A percentile compares a stretch with the other conserved stretches of the same genome.
These are phyloP conservation scores for Amanita subjunquillea DNA, from an alignment of 768 basidiomycete genomes.

Conservation along the genomic window DNA sequence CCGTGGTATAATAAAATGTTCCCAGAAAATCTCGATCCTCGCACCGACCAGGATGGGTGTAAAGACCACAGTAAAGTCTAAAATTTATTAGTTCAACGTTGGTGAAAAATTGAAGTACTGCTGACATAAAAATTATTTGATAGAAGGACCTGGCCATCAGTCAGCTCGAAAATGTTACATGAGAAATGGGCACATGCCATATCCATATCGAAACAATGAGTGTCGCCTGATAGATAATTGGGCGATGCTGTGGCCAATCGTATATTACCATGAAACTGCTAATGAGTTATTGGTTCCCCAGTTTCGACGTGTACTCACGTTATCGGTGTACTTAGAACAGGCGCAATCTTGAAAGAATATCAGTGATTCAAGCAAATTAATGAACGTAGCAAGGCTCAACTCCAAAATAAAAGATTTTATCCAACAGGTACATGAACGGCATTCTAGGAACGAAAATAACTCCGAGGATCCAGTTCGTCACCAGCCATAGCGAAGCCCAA, in stretches of 20 bases:
- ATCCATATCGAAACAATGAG: constrained; percentile 51
- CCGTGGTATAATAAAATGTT: constrained; percentile 39
- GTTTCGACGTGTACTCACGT: constrained; percentile 22
- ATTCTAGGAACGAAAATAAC: constrained; percentile 38
- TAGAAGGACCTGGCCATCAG: constrained; percentile 39
- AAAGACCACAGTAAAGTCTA: constrained; percentile 34
- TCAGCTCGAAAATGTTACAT: constrained; percentile 8
- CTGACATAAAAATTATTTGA: constrained; percentile 44
- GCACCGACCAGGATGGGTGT: constrained; percentile 19
- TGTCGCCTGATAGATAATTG: constrained; percentile 49
- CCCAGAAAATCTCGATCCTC: constrained; percentile 35
- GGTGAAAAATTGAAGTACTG: constrained; percentile 12
- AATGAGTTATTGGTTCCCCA: neutral
- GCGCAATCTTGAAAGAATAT: constrained; percentile 31
- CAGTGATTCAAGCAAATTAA: neutral
- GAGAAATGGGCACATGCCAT: constrained; percentile 31
- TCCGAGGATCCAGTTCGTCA: constrained; percentile 62
- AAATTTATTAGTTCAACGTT: neutral
- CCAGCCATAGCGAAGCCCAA: constrained; percentile 54
- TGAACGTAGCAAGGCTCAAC: constrained; percentile 12
- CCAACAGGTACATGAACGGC: constrained; percentile 27
- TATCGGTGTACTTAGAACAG: constrained; percentile 51
- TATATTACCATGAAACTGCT: constrained; percentile 49
- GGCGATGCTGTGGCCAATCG: constrained; percentile 60
- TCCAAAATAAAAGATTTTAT: constrained; percentile 55